Conservation (phyloP, 495 filamentous ascomycete genomes). For the Xylaria venustula region DNA sequence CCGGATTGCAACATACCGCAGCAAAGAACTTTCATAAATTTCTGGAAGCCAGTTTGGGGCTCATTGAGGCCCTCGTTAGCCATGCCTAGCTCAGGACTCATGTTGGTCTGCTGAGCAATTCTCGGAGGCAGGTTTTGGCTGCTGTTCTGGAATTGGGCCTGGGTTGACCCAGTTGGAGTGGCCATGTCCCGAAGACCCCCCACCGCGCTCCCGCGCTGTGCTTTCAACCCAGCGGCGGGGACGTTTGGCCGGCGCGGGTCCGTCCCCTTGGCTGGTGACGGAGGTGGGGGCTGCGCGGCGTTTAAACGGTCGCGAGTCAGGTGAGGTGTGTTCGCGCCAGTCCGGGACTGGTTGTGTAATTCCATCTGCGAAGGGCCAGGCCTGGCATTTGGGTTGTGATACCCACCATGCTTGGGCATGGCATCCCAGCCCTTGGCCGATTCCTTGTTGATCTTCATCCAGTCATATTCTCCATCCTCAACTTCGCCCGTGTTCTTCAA, state of each 20-base stretch:
- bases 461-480: slow-evolving; percentile 98
- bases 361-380: slow-evolving; percentile 78
- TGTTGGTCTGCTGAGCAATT: slow-evolving; percentile 56
- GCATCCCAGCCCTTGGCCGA: slow-evolving; percentile 80
- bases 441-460: slow-evolving; percentile 98
- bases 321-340: slow-evolving; percentile 59
- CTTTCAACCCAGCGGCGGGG: slow-evolving; percentile 62
- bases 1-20: slow-evolving; percentile 61
- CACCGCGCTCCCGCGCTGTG: slow-evolving; percentile 67
- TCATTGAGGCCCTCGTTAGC: slow-evolving; percentile 43
- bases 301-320: slow-evolving; percentile 93
- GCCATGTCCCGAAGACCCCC: slow-evolving; percentile 68
- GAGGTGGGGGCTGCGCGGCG: slow-evolving; percentile 87
- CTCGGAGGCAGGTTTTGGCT: slow-evolving; percentile 76
- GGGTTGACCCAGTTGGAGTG: slow-evolving; percentile 79
- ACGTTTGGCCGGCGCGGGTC: slow-evolving; percentile 84
- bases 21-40: slow-evolving; percentile 80
- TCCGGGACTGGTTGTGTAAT: slow-evolving; percentile 61
- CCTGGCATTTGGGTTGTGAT: slow-evolving; percentile 70
- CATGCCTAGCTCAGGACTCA: slow-evolving; percentile 42
- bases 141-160: slow-evolving; percentile 86
- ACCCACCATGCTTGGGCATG: slow-evolving; percentile 78
- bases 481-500: slow-evolving; percentile 91
- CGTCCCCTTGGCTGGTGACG: slow-evolving; percentile 78
- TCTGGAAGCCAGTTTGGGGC: slow-evolving; percentile 58